phyloP scores from a whole-genome alignment of 2,329 filamentous ascomycete genomes.

The Phaeomoniella chlamydospora region DNA sequence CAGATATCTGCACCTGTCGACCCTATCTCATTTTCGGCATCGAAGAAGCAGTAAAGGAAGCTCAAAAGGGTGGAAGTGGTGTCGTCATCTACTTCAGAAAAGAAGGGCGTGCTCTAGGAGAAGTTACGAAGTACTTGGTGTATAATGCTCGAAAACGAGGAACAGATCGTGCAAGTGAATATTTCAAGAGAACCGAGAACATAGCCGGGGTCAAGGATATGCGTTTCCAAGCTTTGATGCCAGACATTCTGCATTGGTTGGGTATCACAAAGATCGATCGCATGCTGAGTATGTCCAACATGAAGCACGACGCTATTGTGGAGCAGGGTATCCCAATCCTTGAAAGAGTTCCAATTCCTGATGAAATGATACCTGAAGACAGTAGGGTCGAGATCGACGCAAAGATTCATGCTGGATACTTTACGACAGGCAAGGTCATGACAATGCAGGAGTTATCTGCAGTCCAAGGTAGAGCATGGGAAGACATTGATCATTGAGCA shows the following conservation, averaged over 20 bases:
- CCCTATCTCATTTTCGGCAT: constrained; percentile 96
- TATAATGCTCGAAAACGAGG: constrained; percentile 34
- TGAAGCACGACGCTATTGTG: constrained; percentile 38
- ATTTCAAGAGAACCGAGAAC: constrained; percentile 95
- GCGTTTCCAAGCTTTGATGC: constrained; percentile 97
- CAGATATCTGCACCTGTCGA: constrained; percentile 89
- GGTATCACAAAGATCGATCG: constrained; percentile 97
- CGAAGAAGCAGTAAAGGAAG: constrained; percentile 93
- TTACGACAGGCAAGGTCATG: constrained; percentile 82
- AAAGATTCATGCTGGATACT: constrained; percentile 82
- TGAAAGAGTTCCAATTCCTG: constrained; percentile 81
- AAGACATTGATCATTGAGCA: constrained; percentile 35
- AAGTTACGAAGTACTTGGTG: constrained; percentile 81
- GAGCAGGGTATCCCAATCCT: constrained; percentile 53
- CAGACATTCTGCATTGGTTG: constrained; percentile 93
- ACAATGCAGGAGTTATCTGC: constrained; percentile 72
- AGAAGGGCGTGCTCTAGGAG: constrained; percentile 83
- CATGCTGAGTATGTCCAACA: constrained; percentile 96
- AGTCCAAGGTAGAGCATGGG: constrained; percentile 84
- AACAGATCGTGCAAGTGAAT: constrained; percentile 56
- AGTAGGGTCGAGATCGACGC: constrained; percentile 97
- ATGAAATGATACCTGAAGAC: constrained; percentile 86
- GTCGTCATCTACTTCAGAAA: constrained; percentile 99
- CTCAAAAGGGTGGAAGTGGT: constrained; percentile 81
- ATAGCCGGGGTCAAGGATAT: constrained; percentile 93